Conservation (phyloP, 2,329 filamentous ascomycete species). For the Esteya vermicola region DNA sequence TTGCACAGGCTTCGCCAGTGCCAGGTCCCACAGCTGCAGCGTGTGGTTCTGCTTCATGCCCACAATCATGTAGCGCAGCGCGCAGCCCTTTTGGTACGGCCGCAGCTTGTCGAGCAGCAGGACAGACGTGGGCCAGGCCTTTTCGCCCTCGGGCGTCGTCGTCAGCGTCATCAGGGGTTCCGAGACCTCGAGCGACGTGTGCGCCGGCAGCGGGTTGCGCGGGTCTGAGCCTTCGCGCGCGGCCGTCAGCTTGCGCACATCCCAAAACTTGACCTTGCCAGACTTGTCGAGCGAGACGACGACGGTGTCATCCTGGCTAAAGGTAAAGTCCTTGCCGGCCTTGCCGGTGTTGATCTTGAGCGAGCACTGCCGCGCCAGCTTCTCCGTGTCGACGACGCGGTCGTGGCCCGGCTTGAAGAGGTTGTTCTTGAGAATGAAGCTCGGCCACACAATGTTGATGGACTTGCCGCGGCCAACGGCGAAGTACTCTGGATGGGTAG, state of each 20-base stretch:
- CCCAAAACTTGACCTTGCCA: slow-evolving; percentile 95
- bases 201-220: slow-evolving; percentile 36
- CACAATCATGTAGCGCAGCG: slow-evolving; percentile 88
- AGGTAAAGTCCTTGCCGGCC: slow-evolving; percentile 94
- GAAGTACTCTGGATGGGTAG: slow-evolving; percentile 82
- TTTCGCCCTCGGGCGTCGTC: slow-evolving; percentile 76
- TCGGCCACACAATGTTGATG: slow-evolving; percentile 74
- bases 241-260: slow-evolving; percentile 65
- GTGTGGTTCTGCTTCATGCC: slow-evolving; percentile 99
- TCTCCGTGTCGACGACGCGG: slow-evolving; percentile 70
- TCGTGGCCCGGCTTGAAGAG: slow-evolving; percentile 50
- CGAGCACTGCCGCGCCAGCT: slow-evolving; percentile 71
- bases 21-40: slow-evolving; percentile 95
- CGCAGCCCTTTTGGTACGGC: slow-evolving; percentile 78
- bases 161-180: slow-evolving; percentile 76
- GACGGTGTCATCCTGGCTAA: slow-evolving; percentile 89
- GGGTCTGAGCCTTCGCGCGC: slow-evolving; percentile 35
- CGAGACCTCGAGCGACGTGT: slow-evolving; percentile 59
- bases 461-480: slow-evolving; percentile 91
- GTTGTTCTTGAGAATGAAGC: slow-evolving; percentile 46
- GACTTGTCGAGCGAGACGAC: slow-evolving; percentile 96
- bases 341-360: slow-evolving; percentile 95
- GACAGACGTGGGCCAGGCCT: slow-evolving; percentile 93
- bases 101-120: slow-evolving; percentile 92
- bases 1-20: slow-evolving; percentile 86